Evolutionary conservation across 257 asterid genomes (phyloP), one percentile per base, ranked within the genome.

Genomic region (Nicotiana paniculata): DNA sequence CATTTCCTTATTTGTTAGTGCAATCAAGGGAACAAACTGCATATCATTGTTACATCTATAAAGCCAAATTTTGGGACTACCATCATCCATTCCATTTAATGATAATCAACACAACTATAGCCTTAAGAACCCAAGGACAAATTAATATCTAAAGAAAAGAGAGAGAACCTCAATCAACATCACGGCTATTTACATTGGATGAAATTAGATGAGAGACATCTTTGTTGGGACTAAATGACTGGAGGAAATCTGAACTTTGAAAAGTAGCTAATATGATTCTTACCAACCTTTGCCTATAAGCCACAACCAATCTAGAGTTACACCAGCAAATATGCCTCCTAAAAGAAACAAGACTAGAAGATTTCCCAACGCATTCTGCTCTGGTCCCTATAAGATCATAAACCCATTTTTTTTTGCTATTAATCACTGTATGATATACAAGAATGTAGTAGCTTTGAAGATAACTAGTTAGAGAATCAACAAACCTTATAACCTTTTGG

Each of bases 231-330:
- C 2, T 57, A 57, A 17, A 57, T 57, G 62, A 57, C 4, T 54
- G 18, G 18, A 58, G 64, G 18, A 18, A 58, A 58, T 18, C 9
- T 53, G 18, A 53, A 53, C 2, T 4, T 53, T 53, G 58, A 53
- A 53, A 53, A 12, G 58, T 13, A 53, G 18, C 6, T 62, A 21
- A 75, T 11, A 10, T 24, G 6, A 37, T 72, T 26, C 37, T 89
- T 83, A 85, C 91, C 90, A 89, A 30, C 92, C 88, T 84, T 89
- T 81, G 21, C 92, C 90, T 30, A 87, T 87, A 55, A 89, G 86
- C 91, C 91, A 87, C 80, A 89, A 80, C 90, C 91, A 89, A 65
- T 84, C 90, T 63, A 82, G 84, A 57, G 89, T 80, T 21, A 86
- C 88, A 17, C 90, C 90, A 18, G 89, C 82, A 80, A 82, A 88